These are phyloP conservation scores for Clonostachys byssicola DNA, from an alignment of 2,329 filamentous ascomycete species.

Conservation along the genomic window DNA sequence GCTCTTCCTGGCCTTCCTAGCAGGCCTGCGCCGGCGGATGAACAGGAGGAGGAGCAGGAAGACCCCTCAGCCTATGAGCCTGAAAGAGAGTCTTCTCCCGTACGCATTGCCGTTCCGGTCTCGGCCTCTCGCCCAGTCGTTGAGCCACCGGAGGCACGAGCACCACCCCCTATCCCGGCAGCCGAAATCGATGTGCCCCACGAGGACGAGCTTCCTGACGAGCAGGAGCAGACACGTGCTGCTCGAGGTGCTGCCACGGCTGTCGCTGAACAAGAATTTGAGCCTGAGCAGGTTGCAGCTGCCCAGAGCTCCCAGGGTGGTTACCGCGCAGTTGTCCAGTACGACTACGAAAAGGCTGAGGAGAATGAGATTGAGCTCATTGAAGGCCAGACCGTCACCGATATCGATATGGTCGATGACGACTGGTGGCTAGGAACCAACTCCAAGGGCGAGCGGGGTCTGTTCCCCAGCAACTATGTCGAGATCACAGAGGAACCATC, in stretches of 20 bases:
- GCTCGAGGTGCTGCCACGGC: conserved; percentile 55
- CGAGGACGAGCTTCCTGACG: conserved; percentile 61
- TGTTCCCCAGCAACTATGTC: conserved; percentile 98
- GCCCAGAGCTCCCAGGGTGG: conserved; percentile 51
- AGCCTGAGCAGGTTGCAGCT: conserved; percentile 24
- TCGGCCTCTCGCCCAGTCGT: conserved; percentile 40
- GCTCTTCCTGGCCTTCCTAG: conserved; percentile 74
- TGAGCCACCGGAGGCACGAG: conserved; percentile 41
- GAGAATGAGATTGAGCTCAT: conserved; percentile 91
- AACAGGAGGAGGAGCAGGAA: conserved; percentile 53
- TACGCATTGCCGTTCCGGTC: conserved; percentile 83
- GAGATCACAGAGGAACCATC: conserved; percentile 67
- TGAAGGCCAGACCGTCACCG: conserved; percentile 82
- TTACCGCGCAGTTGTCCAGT: conserved; percentile 75
- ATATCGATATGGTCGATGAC: conserved; percentile 96
- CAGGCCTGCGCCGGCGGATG: conserved; percentile 49
- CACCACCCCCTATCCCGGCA: conserved; percentile 57
- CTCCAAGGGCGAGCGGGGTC: conserved; percentile 72
- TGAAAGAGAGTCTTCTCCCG: conserved; percentile 65
- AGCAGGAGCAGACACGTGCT: conserved; percentile 55
- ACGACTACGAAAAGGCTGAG: conserved; percentile 96
- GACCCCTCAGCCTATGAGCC: conserved; percentile 35
- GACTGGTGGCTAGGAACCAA: conserved; percentile 99
- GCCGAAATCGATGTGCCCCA: conserved; percentile 60
- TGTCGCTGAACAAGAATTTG: conserved; percentile 37